Conservation (phyloP, 345 rosid species). For the Mallotus nudiflorus region DNA sequence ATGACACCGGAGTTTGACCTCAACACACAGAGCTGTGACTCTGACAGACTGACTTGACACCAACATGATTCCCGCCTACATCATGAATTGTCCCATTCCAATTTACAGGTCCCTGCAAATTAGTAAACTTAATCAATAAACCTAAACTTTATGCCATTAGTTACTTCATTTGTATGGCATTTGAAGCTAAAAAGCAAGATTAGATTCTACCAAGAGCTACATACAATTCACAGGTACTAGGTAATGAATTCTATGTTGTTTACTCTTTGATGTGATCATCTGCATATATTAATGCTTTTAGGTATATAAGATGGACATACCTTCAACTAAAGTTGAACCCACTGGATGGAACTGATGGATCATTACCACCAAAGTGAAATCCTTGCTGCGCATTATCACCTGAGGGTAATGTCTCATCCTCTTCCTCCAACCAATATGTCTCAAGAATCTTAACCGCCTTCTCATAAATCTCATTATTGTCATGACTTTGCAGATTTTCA, state of each 20-base stretch:
- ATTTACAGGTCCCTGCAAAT: slow-evolving; percentile 15
- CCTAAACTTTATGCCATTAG: slow-evolving; percentile 9
- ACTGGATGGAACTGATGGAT: slow-evolving; percentile 20
- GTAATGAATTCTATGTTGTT: neutral
- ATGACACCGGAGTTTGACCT: too few species aligned
- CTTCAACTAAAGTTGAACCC: slow-evolving; percentile 31
- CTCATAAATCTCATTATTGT: slow-evolving; percentile 27
- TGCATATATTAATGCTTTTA: neutral
- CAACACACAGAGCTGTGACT: slow-evolving; percentile 18
- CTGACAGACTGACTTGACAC: slow-evolving; percentile 16
- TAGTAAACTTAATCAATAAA: neutral
- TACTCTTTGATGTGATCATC: neutral
- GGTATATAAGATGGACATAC: neutral
- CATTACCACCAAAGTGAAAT: slow-evolving; percentile 16
- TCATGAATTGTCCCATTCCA: slow-evolving; percentile 2
- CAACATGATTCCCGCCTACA: slow-evolving; percentile 10
- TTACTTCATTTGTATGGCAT: too few species aligned
- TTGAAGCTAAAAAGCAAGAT: too few species aligned
- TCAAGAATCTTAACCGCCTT: slow-evolving; percentile 29
- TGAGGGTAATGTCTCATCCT: slow-evolving; percentile 21
- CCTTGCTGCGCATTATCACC: slow-evolving; percentile 23
- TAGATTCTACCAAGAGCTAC: neutral
- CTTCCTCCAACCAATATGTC: slow-evolving; percentile 28
- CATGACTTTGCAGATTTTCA: slow-evolving; percentile 28
- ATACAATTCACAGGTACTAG: too few species aligned